Base-by-base conservation (phyloP, 345 rosid species). In the Populus pruinosa region DNA sequence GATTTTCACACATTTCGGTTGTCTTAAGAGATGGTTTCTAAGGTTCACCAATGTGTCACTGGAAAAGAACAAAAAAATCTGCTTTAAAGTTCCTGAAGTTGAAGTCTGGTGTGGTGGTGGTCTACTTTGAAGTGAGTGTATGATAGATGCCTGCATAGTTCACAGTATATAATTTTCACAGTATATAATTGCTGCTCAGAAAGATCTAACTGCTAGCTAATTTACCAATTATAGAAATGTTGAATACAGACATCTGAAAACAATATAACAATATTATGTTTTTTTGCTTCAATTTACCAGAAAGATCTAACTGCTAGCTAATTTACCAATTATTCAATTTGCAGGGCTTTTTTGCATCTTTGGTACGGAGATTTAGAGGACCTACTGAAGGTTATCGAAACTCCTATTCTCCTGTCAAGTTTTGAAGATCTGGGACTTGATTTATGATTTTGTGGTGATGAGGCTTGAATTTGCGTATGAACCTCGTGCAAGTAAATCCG, bases 341-440 rank as follows among this genome's bases (percentile, higher is more conserved):
- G 88, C 95, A 96, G 99, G 81, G 79, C 70, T 82, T 78, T 75
- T 86, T 83, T 78, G 80, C 89, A 38, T 89, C 92, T 69, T 72
- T 92, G 73, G 74, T 90, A 33, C 83, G 82, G 74, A 92, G 78
- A 86, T 79, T 87, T 44, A 76, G 84, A 73, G 96, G 99, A 55
- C 86, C 91, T 53, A 85, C 94, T 62, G 86, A 78, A 82, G 85
- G 87, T 79, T 79, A 91, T 16, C 81, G 87, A 72, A 77, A 82
- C 80, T 87, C 97, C 47, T 92, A 92, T 85, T 87, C 95, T 82
- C 88, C 85, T 8, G 93, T 89, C 64, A 85, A 90, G 82, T 91
- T 92, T 84, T 91, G 47, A 82, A 90, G 74, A 72, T 71, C 66
- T 49, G 17, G 4, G 2, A 35, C 21, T n/a, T 11, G 18, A 36